Evolutionary conservation across 148 eudicot genomes (phyloP), one percentile per base, ranked within the genome.

Genomic region (Nepenthes mirabilis): DNA sequence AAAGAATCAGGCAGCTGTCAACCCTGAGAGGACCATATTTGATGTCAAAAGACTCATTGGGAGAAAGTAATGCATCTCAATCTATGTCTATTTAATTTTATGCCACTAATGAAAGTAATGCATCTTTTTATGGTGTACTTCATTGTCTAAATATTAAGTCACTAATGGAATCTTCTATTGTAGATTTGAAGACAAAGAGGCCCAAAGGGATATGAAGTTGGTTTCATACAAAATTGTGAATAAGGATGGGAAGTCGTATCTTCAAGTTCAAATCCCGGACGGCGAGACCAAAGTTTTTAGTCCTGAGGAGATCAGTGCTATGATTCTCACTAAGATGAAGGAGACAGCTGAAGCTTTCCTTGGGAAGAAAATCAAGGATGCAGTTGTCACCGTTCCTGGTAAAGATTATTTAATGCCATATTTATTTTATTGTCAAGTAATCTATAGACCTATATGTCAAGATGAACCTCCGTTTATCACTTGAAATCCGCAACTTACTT

Each of bases 11-110:
- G 83, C 83, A 49, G 86, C 90, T 68, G 65, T 75, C 35, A 84
- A 85, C 53, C 43, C 83, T 1, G 85, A 80, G 72, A 80, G 91
- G 73, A 85, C 91, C 11, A 59, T 85, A 63, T 83, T 83, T 47
- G 88, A 86, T 71, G 83, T 80, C 40, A 82, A 86, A 71, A 71
- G 93, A 56, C 88, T 86, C 37, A 86, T 86, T 34, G 88, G 93
- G n/a, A 69, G 88, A 79, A 74, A 70, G 85, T 80, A 71, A 75
- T 40, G 45, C 45, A 40, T 40, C 45, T 8, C 8, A 40, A 40
- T 8, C 45, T 40, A 4, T 40, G 33, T 43, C 2, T 1, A 36
- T 33, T 52, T 6, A 33, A 10, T 34, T 1, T 48, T 4, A 40
- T 8, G 4, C 1, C 36, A 6, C 11, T 35, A 7, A 14, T 0